phyloP scores from a whole-genome alignment of 345 rosid genomes.

The Orychophragmus violaceus region DNA sequence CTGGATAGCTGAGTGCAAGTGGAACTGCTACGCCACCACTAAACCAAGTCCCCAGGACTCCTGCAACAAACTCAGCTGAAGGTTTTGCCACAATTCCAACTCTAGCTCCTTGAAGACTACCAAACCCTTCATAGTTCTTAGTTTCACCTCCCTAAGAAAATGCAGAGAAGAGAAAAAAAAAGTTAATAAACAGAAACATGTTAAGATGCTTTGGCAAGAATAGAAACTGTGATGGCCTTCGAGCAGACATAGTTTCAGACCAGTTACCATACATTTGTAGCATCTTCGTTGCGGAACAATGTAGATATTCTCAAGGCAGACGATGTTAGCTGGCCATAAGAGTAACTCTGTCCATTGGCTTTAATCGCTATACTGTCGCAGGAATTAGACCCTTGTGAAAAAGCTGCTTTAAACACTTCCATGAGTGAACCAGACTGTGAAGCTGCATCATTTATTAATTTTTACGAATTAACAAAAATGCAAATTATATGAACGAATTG shows the following conservation, averaged over 20 bases:
- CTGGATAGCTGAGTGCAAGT: conserved; percentile 91
- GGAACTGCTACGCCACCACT: conserved; percentile 97
- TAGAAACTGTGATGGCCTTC: neutral
- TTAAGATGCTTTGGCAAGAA: neutral
- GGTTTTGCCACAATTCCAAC: conserved; percentile 96
- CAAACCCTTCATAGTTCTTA: conserved; percentile 28
- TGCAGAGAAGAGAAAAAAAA: neutral
- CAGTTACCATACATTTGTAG: conserved; percentile 44
- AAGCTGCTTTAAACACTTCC: conserved; percentile 77
- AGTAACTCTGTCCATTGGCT: conserved; percentile 68
- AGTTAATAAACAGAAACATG: neutral
- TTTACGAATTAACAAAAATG: neutral
- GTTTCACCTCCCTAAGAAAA: conserved; percentile 25
- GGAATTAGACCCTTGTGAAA: conserved; percentile 45
- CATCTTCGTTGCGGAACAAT: conserved; percentile 37
- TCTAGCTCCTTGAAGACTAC: conserved; percentile 73
- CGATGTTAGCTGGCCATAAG: conserved; percentile 61
- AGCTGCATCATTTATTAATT: conserved; percentile 33
- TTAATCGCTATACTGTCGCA: conserved; percentile 60
- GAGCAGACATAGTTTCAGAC: neutral
- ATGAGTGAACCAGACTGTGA: conserved; percentile 44
- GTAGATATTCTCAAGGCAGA: conserved; percentile 56
- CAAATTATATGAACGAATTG: no score
- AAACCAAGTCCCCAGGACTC: conserved; percentile 85
- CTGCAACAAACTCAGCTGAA: conserved; percentile 89